These are phyloP conservation scores for Physaria fendleri DNA, from an alignment of 345 rosid species.

Conservation along the genomic window DNA sequence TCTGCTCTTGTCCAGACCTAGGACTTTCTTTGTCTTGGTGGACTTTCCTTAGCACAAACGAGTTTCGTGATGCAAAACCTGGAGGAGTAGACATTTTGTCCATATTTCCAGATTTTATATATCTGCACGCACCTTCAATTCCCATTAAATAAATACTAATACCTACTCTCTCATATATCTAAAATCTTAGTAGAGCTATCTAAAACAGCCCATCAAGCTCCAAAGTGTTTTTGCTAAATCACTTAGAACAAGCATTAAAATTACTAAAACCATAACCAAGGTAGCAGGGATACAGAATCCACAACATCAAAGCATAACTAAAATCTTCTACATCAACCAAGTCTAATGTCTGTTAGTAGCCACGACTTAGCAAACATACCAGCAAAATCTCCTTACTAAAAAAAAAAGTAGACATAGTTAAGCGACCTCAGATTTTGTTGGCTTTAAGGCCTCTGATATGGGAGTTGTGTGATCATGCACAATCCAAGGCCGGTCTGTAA, in stretches of 20 bases:
- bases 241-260: not conserved
- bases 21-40: conserved; percentile 7
- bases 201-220: conserved; percentile 1
- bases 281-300: not conserved
- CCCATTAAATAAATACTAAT: too few species aligned
- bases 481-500: conserved; percentile 25
- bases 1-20: conserved; percentile 5
- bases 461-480: conserved; percentile 16
- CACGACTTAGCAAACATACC: not conserved
- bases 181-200: not conserved
- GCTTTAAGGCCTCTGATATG: conserved; percentile 9
- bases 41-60: conserved; percentile 21
- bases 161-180: not conserved
- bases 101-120: too few species aligned
- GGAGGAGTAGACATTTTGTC: too few species aligned
- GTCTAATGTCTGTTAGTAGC: not conserved
- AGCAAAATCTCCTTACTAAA: not conserved
- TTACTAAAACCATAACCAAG: not conserved
- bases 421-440: conserved; percentile 1
- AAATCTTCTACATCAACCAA: not conserved
- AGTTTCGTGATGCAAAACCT: conserved; percentile 16
- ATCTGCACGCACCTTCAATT: too few species aligned
- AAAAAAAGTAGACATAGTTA: conserved; percentile 6
- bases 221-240: not conserved
- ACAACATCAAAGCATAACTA: conserved; percentile 6